phyloP scores from a whole-genome alignment of 352 stramenopile species.

The Phytophthora litchii region DNA sequence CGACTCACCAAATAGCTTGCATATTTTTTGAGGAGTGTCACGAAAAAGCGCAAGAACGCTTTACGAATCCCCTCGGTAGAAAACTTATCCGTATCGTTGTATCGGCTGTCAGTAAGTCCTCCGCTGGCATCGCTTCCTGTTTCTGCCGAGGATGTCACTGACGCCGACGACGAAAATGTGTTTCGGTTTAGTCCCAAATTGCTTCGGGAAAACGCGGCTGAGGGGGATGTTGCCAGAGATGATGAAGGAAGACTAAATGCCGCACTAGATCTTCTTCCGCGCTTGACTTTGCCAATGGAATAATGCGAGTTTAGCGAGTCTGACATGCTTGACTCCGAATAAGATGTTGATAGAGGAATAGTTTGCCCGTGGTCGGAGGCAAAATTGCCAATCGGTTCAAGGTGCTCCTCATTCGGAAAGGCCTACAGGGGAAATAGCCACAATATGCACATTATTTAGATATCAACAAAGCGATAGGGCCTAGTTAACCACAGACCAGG shows the following conservation, averaged over 20 bases:
- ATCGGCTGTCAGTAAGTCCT: conserved; percentile 63
- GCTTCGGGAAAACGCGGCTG: conserved; percentile 35
- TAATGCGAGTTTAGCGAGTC: conserved; percentile 66
- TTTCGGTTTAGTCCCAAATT: conserved; percentile 34
- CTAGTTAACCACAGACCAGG: conserved; percentile 38
- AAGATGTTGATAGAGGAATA: conserved; percentile 61
- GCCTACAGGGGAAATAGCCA: conserved; percentile 37
- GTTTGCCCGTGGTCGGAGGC: conserved; percentile 71
- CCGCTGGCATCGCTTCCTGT: conserved; percentile 42
- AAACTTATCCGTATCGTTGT: conserved; percentile 79
- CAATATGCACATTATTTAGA: neutral
- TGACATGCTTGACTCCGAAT: conserved; percentile 57
- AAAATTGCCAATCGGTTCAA: conserved; percentile 82
- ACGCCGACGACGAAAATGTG: conserved; percentile 40
- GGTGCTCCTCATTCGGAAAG: conserved; percentile 81
- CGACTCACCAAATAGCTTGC: conserved; percentile 68
- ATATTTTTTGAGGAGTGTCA: conserved; percentile 84
- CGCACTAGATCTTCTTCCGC: conserved; percentile 55
- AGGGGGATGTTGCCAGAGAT: conserved; percentile 29
- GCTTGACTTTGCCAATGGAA: conserved; percentile 73
- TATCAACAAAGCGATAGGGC: neutral
- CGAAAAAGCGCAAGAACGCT: conserved; percentile 84
- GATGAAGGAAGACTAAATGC: conserved; percentile 43
- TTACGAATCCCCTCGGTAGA: conserved; percentile 64
- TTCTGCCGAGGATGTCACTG: conserved; percentile 24